Evolutionary conservation across 2,329 filamentous ascomycete genomes (phyloP).

Genomic region (Alternaria dauci): DNA sequence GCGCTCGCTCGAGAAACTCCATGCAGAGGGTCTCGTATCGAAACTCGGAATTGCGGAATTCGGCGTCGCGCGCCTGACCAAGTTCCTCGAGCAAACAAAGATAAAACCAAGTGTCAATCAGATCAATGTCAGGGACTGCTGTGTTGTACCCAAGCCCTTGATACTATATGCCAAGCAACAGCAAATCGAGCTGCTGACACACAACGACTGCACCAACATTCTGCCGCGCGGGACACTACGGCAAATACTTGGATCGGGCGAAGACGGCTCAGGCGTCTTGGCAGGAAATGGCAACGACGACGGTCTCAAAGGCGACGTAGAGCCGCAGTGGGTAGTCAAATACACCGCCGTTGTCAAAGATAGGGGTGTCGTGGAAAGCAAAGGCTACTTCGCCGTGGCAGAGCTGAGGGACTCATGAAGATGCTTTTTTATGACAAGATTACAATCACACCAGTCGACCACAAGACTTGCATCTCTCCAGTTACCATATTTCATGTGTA

Average conservation of each 20-base stretch:
- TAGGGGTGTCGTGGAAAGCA: conserved; percentile 95
- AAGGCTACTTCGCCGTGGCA: conserved; percentile 93
- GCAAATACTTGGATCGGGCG: conserved; percentile 78
- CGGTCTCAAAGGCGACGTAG: conserved; percentile 78
- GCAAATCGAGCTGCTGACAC: conserved; percentile 86
- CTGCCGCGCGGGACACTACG: conserved; percentile 84
- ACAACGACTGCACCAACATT: conserved; percentile 93
- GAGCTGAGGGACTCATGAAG: conserved; percentile 60
- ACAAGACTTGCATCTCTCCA: neutral
- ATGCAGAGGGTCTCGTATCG: conserved; percentile 73
- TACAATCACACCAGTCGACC: neutral
- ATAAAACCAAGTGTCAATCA: conserved; percentile 87
- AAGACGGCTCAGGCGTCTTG: conserved; percentile 78
- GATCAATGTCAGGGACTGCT: conserved; percentile 96
- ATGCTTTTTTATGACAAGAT: neutral
- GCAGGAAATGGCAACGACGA: conserved; percentile 63
- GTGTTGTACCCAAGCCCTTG: conserved; percentile 89
- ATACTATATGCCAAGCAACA: conserved; percentile 83
- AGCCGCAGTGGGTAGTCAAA: conserved; percentile 93
- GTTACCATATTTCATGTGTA: neutral
- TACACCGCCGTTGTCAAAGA: conserved; percentile 96
- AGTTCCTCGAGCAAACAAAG: conserved; percentile 74
- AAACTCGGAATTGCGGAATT: conserved; percentile 91
- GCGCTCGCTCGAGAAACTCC: conserved; percentile 73
- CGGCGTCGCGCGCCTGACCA: conserved; percentile 80